Base-by-base conservation (phyloP, 73 alveolate genomes). In the Stentor roeselii region DNA sequence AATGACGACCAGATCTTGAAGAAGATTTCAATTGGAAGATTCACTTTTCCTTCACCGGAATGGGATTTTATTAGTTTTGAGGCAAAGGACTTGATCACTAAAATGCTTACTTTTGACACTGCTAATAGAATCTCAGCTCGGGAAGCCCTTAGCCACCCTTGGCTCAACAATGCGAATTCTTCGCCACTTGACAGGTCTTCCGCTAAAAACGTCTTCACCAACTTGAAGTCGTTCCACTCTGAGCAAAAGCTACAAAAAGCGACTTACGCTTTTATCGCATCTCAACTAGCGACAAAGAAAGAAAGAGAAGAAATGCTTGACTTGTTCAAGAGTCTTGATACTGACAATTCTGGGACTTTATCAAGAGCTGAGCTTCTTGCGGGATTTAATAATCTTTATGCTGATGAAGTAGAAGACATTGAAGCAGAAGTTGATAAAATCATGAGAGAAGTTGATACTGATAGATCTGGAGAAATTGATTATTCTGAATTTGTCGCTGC, bases 331-430 rank as follows among this genome's bases (percentile, higher is more conserved):
- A 86, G 93, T 39, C 85, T 91, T 38, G 96, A 91, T 87, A 89
- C 83, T 58, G 92, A 92, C 42, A 86, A 82, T 35, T 96, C 91
- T 78, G 98, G 98, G 32, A 90, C 82, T 58, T 86, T 93, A 42
- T 76, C 90, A 39, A 92, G 83, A 50, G 97, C 80, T 59, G 98
- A 93, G 82, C 76, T 93, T 38, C 61, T 76, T 31, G 94, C 89
- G 30, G 98, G 98, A 61, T 93, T 88, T 78, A 83, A 39, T 41
- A 42, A n/a, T n/a, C n/a, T 41, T 14, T 42, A 34, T 80, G 34
- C 59, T 36, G 86, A 80, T 3, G 59, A 21, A 27, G 80, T 39
- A 60, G 37, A n/a, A n/a, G n/a, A n/a, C n/a, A n/a, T n/a, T n/a
- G n/a, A n/a, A n/a, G n/a, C n/a, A n/a, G 93, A 88, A 83, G 95